phyloP scores from a whole-genome alignment of 495 filamentous ascomycete species.

The Penicillium daleae region DNA sequence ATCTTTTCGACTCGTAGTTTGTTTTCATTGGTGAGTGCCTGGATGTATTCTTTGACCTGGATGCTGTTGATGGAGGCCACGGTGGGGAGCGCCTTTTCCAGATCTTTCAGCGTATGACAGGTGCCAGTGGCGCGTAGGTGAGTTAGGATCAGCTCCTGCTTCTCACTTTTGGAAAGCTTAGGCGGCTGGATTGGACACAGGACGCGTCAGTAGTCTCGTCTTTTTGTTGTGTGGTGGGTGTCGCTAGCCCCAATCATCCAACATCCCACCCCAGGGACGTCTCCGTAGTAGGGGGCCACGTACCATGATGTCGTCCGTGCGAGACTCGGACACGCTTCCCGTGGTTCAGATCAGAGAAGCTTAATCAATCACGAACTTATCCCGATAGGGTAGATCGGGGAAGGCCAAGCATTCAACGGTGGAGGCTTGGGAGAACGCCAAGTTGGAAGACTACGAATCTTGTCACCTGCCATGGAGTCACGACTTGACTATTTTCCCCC shows the following conservation, averaged over 20 bases:
- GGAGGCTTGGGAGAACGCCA: constrained; percentile 13
- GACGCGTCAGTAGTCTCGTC: constrained; percentile 25
- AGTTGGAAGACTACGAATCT: neutral
- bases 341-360: constrained; percentile 15
- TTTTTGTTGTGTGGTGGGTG: neutral
- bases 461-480: neutral
- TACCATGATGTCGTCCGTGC: constrained; percentile 29
- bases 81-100: constrained; percentile 69
- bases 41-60: constrained; percentile 72
- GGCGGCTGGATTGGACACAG: constrained; percentile 52
- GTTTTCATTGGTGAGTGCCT: constrained; percentile 64
- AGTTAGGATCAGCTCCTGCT: constrained; percentile 63
- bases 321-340: constrained; percentile 1
- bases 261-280: neutral
- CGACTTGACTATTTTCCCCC: neutral
- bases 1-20: constrained; percentile 77
- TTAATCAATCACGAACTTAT: constrained; percentile 10
- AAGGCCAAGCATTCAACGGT: constrained; percentile 16
- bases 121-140: constrained; percentile 66
- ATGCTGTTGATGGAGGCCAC: constrained; percentile 70
- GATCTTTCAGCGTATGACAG: constrained; percentile 74
- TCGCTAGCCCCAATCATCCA: neutral
- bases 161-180: constrained; percentile 63
- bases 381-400: constrained; percentile 8
- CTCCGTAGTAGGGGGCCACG: constrained; percentile 14